Evolutionary conservation across 164 flowering plant genomes (phyloP).

Genomic region (Paratinospora sagittata): DNA sequence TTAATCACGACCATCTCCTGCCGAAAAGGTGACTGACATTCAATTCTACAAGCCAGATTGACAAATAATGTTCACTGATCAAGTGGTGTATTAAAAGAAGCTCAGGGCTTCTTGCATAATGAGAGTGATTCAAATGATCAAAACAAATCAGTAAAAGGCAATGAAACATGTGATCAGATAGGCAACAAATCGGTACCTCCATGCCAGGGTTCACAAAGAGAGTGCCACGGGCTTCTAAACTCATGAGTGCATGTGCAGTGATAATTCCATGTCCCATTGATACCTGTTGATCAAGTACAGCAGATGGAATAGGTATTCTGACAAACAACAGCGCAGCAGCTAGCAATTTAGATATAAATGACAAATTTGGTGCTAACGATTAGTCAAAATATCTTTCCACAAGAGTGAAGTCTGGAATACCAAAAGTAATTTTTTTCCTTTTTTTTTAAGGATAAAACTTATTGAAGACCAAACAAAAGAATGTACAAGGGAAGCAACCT

Average conservation of each 20-base stretch:
- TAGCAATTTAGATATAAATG: not conserved
- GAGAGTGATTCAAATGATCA: not conserved
- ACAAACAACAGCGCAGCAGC: not conserved
- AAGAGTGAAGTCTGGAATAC: too few species aligned
- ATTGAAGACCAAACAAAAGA: too few species aligned
- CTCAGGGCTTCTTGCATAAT: not conserved
- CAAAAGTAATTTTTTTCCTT: too few species aligned
- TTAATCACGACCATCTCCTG: not conserved
- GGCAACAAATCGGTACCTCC: constrained; percentile 50
- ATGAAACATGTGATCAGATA: not conserved
- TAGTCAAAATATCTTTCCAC: too few species aligned
- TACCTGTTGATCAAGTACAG: constrained; percentile 43
- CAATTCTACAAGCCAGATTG: not conserved
- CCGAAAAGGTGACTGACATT: not conserved
- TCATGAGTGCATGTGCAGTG: constrained; percentile 79
- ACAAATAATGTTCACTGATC: not conserved
- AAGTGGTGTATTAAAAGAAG: not conserved
- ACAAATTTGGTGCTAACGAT: not conserved
- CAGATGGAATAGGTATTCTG: not conserved
- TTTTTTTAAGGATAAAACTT: too few species aligned
- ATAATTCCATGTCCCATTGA: constrained; percentile 80
- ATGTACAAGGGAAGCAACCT: too few species aligned
- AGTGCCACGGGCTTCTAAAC: constrained; percentile 92
- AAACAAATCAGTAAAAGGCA: not conserved
- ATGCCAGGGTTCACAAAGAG: constrained; percentile 87